Conservation (phyloP, 306 rosid species). For the Luffa aegyptiaca region DNA sequence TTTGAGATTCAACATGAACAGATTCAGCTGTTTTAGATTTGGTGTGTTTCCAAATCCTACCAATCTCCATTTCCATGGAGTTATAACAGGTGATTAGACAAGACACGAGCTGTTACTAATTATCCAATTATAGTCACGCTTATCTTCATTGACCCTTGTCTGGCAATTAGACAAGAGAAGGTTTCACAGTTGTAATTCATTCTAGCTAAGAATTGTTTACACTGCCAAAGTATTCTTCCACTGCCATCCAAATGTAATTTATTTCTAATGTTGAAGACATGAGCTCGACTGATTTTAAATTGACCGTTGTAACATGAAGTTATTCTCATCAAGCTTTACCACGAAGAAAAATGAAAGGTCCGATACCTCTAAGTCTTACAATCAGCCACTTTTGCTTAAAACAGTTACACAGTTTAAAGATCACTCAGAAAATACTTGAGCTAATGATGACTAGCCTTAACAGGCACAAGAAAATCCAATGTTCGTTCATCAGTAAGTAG, state of each 20-base stretch:
- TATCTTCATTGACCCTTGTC: not conserved
- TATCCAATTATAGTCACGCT: not conserved
- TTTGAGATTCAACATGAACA: not conserved
- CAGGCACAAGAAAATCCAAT: no score
- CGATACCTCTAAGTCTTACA: not conserved
- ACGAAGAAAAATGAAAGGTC: no score
- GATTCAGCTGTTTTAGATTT: not conserved
- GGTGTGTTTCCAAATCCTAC: not conserved
- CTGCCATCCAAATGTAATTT: no score
- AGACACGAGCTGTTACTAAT: not conserved
- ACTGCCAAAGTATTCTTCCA: no score
- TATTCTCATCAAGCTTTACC: no score
- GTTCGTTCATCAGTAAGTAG: no score
- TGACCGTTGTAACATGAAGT: no score
- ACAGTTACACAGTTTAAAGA: not conserved
- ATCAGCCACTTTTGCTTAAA: no score
- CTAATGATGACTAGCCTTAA: no score
- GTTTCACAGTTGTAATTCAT: not conserved
- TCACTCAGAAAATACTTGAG: not conserved
- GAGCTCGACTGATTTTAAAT: no score
- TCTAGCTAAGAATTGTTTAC: not conserved
- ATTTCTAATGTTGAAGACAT: no score
- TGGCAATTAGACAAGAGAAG: not conserved
- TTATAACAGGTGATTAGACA: not conserved
- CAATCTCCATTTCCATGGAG: not conserved